phyloP scores from a whole-genome alignment of 1,284 basidiomycete species.

The Microbotryum intermedium region DNA sequence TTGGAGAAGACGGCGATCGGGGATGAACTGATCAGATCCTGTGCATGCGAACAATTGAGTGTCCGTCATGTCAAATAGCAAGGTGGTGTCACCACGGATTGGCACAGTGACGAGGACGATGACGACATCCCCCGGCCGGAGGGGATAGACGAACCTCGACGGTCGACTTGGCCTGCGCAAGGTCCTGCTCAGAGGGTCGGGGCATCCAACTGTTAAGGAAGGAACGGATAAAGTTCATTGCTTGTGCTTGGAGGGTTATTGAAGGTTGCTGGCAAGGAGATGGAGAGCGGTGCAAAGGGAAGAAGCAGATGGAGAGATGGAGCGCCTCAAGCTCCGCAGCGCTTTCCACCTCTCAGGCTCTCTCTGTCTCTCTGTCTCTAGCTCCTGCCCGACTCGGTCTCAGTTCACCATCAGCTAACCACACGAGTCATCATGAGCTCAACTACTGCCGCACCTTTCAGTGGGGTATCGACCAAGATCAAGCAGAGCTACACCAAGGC shows the following conservation, averaged over 20 bases:
- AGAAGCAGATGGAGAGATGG: too few species aligned
- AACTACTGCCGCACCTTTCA: not conserved
- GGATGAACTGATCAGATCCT: constrained; percentile 3
- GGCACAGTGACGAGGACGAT: not conserved
- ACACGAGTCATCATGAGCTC: not conserved
- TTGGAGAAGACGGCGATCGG: constrained; percentile 17
- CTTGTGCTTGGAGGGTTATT: not conserved
- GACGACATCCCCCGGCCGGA: not conserved
- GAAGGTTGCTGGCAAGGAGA: too few species aligned
- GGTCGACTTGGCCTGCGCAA: constrained; percentile 12
- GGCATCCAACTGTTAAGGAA: constrained; percentile 6
- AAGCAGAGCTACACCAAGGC: constrained; percentile 19
- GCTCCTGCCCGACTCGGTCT: too few species aligned
- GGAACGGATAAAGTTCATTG: constrained; percentile 7
- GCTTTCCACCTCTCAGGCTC: too few species aligned
- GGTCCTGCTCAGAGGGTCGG: not conserved
- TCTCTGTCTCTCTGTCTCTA: too few species aligned
- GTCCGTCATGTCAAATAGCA: not conserved
- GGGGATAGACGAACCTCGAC: constrained; percentile 10
- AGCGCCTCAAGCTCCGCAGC: too few species aligned
- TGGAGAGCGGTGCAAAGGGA: too few species aligned
- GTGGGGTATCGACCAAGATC: constrained; percentile 11
- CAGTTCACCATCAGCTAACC: too few species aligned
- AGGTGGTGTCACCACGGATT: not conserved
- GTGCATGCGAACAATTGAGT: not conserved